phyloP scores from a whole-genome alignment of 306 rosid species.

The Mimosa bimucronata region DNA sequence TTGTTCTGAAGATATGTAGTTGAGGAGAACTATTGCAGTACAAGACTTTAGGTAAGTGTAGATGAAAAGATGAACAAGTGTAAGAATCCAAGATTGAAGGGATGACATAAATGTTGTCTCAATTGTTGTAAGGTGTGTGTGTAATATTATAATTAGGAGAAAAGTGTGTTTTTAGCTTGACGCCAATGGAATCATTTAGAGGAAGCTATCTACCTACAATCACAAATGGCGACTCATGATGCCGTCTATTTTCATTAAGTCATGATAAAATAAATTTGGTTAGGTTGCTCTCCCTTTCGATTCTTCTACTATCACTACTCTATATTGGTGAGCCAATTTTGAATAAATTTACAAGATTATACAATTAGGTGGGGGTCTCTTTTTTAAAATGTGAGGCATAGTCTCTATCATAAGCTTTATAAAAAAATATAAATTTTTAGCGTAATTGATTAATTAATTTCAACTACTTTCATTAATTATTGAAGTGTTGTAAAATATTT shows the following conservation, averaged over 20 bases:
- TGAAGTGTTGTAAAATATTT: too few relatives aligned
- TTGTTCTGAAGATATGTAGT: neutral
- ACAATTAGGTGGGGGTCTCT: neutral
- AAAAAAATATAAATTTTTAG: neutral
- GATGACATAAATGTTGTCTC: neutral
- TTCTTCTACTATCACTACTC: neutral
- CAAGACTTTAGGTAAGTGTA: slow-evolving; percentile 1
- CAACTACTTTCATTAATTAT: neutral
- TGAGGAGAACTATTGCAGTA: too few relatives aligned
- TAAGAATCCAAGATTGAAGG: slow-evolving; percentile 27
- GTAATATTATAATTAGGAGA: slow-evolving; percentile 4
- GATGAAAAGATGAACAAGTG: slow-evolving; percentile 29
- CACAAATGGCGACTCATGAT: neutral
- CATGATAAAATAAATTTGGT: neutral
- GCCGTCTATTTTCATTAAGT: neutral
- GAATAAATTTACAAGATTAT: neutral
- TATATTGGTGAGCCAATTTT: neutral
- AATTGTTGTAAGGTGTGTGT: neutral
- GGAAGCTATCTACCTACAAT: slow-evolving; percentile 5
- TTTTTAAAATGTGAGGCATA: too few relatives aligned
- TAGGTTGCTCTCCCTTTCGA: neutral
- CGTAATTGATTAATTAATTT: neutral
- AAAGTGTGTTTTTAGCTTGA: slow-evolving; percentile 4
- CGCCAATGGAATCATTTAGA: neutral
- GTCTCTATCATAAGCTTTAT: too few relatives aligned